A percentile compares a stretch with the other conserved stretches of the same genome.
phyloP scores from a whole-genome alignment of 768 basidiomycete genomes.

The Dacryopinax spathularia region DNA sequence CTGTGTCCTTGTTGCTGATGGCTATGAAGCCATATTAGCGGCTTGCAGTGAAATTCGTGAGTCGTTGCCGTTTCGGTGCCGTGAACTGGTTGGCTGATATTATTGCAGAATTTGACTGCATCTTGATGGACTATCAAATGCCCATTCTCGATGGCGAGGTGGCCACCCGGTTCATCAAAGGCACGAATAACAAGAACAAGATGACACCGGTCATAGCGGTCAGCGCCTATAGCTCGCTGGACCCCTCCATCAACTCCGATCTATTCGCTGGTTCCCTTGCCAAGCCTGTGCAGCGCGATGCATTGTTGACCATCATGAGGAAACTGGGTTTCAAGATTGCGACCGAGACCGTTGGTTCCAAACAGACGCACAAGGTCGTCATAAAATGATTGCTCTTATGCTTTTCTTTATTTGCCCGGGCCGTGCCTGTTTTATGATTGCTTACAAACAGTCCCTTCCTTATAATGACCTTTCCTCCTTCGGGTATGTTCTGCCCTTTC shows the following conservation, averaged over 20 bases:
- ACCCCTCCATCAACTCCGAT: constrained; percentile 47
- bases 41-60: constrained; percentile 95
- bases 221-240: constrained; percentile 69
- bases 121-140: constrained; percentile 92
- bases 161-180: constrained; percentile 93
- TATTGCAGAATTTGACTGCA: constrained; percentile 75
- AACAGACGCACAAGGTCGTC: neutral
- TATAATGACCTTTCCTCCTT: neutral
- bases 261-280: constrained; percentile 69
- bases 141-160: constrained; percentile 94
- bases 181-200: constrained; percentile 87
- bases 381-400: neutral
- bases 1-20: constrained; percentile 88
- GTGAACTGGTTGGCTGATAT: constrained; percentile 18
- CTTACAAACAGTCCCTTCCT: neutral
- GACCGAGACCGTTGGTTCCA: neutral
- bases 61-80: constrained; percentile 24
- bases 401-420: neutral
- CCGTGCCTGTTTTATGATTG: neutral
- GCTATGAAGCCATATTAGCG: constrained; percentile 91
- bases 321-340: constrained; percentile 73
- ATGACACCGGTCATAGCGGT: constrained; percentile 86
- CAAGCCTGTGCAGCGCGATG: constrained; percentile 82
- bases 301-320: constrained; percentile 63
- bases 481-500: neutral